phyloP scores from a whole-genome alignment of 805 yeast genomes.

The Metschnikowia gelsemii region DNA sequence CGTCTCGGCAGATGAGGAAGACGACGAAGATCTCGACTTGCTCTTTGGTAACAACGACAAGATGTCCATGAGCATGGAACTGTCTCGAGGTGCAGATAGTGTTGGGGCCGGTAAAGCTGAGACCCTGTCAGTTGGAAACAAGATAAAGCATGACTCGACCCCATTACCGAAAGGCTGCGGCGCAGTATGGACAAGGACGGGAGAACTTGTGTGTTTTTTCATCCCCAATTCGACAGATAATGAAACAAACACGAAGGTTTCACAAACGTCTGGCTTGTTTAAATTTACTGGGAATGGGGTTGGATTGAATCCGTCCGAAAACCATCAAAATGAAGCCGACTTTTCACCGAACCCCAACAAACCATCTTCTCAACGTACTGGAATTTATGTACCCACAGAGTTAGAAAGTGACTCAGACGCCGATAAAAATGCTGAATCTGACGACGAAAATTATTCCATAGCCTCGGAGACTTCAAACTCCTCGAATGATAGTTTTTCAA shows the following conservation, averaged over 20 bases:
- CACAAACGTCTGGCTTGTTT: slow-evolving; percentile 48
- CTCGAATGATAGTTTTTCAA: slow-evolving; percentile 60
- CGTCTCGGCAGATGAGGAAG: slow-evolving; percentile 29
- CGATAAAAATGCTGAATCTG: slow-evolving; percentile 8
- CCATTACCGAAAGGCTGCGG: slow-evolving; percentile 95
- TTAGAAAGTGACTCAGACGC: not conserved
- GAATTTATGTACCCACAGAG: slow-evolving; percentile 3
- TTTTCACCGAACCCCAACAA: not conserved
- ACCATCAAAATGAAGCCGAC: not conserved
- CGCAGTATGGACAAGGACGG: slow-evolving; percentile 80
- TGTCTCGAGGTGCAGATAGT: not conserved
- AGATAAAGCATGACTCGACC: slow-evolving; percentile 55
- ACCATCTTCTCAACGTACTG: not conserved
- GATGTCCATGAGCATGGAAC: slow-evolving; percentile 9
- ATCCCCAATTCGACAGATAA: slow-evolving; percentile 48
- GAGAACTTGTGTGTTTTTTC: slow-evolving; percentile 80
- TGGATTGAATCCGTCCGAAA: slow-evolving; percentile 25
- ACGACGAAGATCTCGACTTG: slow-evolving; percentile 28
- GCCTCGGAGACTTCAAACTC: slow-evolving; percentile 22
- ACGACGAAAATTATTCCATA: slow-evolving; percentile 14
- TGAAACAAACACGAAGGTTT: slow-evolving; percentile 34
- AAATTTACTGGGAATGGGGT: slow-evolving; percentile 51
- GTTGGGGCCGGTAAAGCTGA: slow-evolving; percentile 1
- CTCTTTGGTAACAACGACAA: slow-evolving; percentile 42
- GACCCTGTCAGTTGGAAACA: not conserved